Evolutionary conservation across 2,329 filamentous ascomycete species (phyloP).

Genomic region (Sarocladiaceae sp.): DNA sequence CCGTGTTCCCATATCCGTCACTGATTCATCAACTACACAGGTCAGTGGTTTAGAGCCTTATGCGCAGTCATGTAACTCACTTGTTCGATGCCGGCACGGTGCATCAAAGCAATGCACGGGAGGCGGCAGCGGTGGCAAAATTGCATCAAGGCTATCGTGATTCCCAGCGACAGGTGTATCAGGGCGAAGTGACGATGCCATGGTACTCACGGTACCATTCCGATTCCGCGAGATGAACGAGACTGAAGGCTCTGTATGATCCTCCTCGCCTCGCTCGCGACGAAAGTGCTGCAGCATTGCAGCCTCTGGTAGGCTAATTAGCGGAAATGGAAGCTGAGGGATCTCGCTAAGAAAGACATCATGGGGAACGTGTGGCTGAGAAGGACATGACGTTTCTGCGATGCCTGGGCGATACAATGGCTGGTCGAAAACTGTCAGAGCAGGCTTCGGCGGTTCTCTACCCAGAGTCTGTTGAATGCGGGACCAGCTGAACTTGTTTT

Average conservation of each 20-base stretch:
- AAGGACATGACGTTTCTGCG: background rate
- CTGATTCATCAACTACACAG: slow-evolving; percentile 3
- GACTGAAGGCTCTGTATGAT: slow-evolving; percentile 25
- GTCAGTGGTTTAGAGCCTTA: background rate
- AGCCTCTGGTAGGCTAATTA: slow-evolving; percentile 32
- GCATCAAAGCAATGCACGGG: background rate
- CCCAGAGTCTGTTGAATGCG: slow-evolving; percentile 19
- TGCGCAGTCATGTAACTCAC: background rate
- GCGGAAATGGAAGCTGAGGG: slow-evolving; percentile 26
- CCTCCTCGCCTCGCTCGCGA: slow-evolving; percentile 28
- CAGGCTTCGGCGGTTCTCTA: slow-evolving; percentile 17
- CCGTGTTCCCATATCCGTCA: background rate
- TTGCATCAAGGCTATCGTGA: background rate
- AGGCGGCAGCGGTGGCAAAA: background rate
- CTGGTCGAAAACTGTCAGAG: slow-evolving; percentile 18
- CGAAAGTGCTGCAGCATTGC: slow-evolving; percentile 26
- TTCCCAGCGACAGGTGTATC: slow-evolving; percentile 19
- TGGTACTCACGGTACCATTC: slow-evolving; percentile 25
- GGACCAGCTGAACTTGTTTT: slow-evolving; percentile 18
- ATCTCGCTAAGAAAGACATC: slow-evolving; percentile 18
- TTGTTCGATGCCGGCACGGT: background rate
- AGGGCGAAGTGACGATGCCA: slow-evolving; percentile 19
- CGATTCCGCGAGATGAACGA: slow-evolving; percentile 23
- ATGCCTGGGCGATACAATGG: slow-evolving; percentile 14
- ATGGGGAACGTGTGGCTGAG: slow-evolving; percentile 15